phyloP scores from a whole-genome alignment of 2,329 filamentous ascomycete genomes.

The Colletotrichum orbiculare region DNA sequence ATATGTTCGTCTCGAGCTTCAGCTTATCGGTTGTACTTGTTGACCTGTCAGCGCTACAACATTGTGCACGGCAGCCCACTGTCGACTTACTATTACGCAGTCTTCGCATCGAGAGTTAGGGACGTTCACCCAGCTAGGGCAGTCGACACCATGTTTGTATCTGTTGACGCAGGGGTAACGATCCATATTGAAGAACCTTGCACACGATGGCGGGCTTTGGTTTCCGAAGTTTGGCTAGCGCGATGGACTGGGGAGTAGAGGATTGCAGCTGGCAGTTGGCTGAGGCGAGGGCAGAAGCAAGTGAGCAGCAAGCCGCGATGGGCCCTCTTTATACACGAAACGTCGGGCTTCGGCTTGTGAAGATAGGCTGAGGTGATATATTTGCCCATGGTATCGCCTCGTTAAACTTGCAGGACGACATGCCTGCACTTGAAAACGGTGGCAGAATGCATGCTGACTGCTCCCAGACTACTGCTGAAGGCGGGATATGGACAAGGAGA shows the following conservation, averaged over 20 bases:
- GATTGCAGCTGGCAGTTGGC: too few relatives aligned
- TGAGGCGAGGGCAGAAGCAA: neutral
- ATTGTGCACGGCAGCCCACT: too few relatives aligned
- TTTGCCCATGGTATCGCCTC: neutral
- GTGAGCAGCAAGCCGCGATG: neutral
- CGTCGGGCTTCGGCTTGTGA: constrained; percentile 5
- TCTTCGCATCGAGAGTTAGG: constrained; percentile 28
- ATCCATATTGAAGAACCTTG: constrained; percentile 18
- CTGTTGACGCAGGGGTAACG: constrained; percentile 33
- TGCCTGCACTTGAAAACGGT: constrained; percentile 8
- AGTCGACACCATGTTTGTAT: constrained; percentile 35
- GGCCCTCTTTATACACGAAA: constrained; percentile 27
- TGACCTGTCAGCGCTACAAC: neutral
- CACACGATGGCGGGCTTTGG: neutral
- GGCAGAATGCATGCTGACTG: constrained; percentile 28
- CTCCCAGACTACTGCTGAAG: constrained; percentile 19
- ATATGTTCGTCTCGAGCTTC: neutral
- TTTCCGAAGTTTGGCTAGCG: neutral
- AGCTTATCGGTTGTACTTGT: constrained; percentile 30
- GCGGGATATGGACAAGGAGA: constrained; percentile 7
- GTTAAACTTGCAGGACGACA: constrained; percentile 10
- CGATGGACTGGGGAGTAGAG: too few relatives aligned
- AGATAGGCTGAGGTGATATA: constrained; percentile 10
- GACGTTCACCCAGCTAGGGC: constrained; percentile 30
- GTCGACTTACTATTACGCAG: constrained; percentile 27